A percentile compares a stretch with the other conserved stretches of the same genome.
Evolutionary conservation across 768 basidiomycete species (phyloP).

Genomic region (Boletus reticuloceps): DNA sequence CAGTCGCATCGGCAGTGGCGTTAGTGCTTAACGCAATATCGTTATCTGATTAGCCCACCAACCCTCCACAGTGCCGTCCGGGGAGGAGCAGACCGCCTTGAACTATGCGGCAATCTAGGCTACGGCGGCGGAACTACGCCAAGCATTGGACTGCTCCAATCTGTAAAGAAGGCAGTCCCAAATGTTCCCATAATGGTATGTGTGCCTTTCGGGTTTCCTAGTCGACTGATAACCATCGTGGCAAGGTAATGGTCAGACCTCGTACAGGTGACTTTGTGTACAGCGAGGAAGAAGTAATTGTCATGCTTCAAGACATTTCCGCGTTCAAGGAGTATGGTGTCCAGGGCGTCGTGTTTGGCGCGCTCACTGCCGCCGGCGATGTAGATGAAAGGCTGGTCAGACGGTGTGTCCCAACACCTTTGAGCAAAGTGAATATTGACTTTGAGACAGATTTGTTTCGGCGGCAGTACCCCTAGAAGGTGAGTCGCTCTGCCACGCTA

Average conservation of each 20-base stretch:
- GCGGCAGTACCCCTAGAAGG: slow-evolving; percentile 64
- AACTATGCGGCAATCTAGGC: slow-evolving; percentile 68
- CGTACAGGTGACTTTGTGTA: slow-evolving; percentile 80
- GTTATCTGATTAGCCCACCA: slow-evolving; percentile 2
- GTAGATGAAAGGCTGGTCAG: slow-evolving; percentile 60
- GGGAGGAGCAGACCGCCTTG: slow-evolving; percentile 75
- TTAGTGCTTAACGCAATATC: slow-evolving; percentile 32
- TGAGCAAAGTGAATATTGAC: neutral
- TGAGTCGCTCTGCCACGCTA: slow-evolving; percentile 20
- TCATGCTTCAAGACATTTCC: slow-evolving; percentile 74
- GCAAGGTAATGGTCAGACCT: slow-evolving; percentile 77
- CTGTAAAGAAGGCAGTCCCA: slow-evolving; percentile 48
- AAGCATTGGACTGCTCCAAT: slow-evolving; percentile 66
- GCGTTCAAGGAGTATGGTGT: slow-evolving; percentile 56
- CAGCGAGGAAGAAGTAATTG: slow-evolving; percentile 57
- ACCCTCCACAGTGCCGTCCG: slow-evolving; percentile 52
- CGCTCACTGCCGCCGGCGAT: slow-evolving; percentile 52
- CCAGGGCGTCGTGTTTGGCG: slow-evolving; percentile 66
- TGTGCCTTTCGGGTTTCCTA: slow-evolving; percentile 24
- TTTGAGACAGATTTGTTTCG: slow-evolving; percentile 45
- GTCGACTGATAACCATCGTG: neutral
- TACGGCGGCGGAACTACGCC: slow-evolving; percentile 83
- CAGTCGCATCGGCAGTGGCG: slow-evolving; percentile 67
- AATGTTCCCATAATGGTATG: slow-evolving; percentile 68
- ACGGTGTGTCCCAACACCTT: slow-evolving; percentile 27